These are phyloP conservation scores for Aspergillus latus DNA, from an alignment of 2,329 filamentous ascomycete genomes.

Conservation along the genomic window DNA sequence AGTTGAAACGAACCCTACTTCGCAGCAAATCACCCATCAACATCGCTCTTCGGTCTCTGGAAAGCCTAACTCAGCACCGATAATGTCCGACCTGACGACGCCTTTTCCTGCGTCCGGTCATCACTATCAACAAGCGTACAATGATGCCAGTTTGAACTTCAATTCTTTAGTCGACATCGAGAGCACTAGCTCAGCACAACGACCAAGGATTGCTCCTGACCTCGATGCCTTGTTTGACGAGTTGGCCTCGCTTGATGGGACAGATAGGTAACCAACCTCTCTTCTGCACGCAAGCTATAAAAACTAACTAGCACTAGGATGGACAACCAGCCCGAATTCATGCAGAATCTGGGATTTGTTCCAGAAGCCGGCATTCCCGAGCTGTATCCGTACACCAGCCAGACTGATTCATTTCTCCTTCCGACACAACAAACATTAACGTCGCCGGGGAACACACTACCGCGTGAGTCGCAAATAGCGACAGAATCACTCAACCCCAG, in stretches of 20 bases:
- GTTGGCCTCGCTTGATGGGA: slow-evolving; percentile 56
- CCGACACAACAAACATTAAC: slow-evolving; percentile 30
- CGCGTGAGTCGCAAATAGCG: slow-evolving; percentile 24
- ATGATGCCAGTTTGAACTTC: slow-evolving; percentile 29
- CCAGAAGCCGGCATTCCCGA: slow-evolving; percentile 39
- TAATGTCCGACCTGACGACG: slow-evolving; percentile 26
- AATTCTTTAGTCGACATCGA: slow-evolving; percentile 33
- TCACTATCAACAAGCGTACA: slow-evolving; percentile 30
- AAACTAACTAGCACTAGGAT: slow-evolving; percentile 23
- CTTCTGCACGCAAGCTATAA: background rate
- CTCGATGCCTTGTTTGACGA: slow-evolving; percentile 58
- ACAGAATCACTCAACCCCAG: slow-evolving; percentile 9
- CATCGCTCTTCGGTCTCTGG: slow-evolving; percentile 20
- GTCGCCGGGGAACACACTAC: slow-evolving; percentile 20
- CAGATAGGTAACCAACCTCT: slow-evolving; percentile 41
- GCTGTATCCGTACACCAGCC: slow-evolving; percentile 35
- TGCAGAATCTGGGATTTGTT: slow-evolving; percentile 41
- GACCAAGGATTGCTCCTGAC: slow-evolving; percentile 37
- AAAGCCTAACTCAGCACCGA: slow-evolving; percentile 21
- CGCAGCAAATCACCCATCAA: slow-evolving; percentile 19
- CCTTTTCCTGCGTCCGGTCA: slow-evolving; percentile 22
- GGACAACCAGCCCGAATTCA: slow-evolving; percentile 39
- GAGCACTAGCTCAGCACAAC: slow-evolving; percentile 28
- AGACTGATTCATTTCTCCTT: slow-evolving; percentile 36
- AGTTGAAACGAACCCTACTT: slow-evolving; percentile 21